Percentiles rank a stretch among this genome's conserved stretches.
These are phyloP conservation scores for Lentinula raphanica DNA, from an alignment of 768 basidiomycete genomes.

Conservation along the genomic window DNA sequence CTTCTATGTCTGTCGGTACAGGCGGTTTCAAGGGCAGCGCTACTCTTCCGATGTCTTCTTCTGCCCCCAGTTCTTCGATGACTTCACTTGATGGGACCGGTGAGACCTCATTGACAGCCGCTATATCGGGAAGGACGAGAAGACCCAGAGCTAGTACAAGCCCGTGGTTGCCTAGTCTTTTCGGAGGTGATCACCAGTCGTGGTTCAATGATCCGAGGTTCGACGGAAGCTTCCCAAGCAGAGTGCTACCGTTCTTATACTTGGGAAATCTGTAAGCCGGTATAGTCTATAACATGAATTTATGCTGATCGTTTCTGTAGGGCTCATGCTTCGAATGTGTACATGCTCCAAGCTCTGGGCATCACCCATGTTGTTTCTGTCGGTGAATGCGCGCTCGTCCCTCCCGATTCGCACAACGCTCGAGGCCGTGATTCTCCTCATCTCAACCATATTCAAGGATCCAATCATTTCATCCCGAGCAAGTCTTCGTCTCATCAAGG, in stretches of 20 bases:
- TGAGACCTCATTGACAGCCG: not conserved
- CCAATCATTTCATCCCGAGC: slow-evolving; percentile 34
- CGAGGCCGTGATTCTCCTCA: not conserved
- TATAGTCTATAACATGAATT: too few species aligned
- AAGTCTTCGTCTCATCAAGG: slow-evolving; percentile 53
- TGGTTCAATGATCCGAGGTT: slow-evolving; percentile 95
- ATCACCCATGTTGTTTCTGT: slow-evolving; percentile 98
- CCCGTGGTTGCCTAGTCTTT: slow-evolving; percentile 55
- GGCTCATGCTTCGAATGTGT: slow-evolving; percentile 90
- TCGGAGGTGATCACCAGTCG: slow-evolving; percentile 69
- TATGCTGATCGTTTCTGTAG: slow-evolving; percentile 31
- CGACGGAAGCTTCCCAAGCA: slow-evolving; percentile 93
- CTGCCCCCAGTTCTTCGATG: slow-evolving; percentile 1
- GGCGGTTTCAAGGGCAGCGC: not conserved
- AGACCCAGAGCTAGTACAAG: slow-evolving; percentile 71
- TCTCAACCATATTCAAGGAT: not conserved
- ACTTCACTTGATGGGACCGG: not conserved
- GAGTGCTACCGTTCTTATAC: slow-evolving; percentile 89
- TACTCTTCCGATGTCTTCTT: slow-evolving; percentile 7
- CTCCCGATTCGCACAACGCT: slow-evolving; percentile 36
- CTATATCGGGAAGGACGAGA: slow-evolving; percentile 14
- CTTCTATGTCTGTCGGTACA: not conserved
- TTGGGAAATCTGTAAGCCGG: slow-evolving; percentile 90
- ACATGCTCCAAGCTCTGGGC: slow-evolving; percentile 92
- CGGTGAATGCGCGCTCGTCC: slow-evolving; percentile 88